A percentile compares a stretch with the other conserved stretches of the same genome.
Evolutionary conservation across 352 stramenopile genomes (phyloP).

Genomic region (Thraustochytrium sp.): DNA sequence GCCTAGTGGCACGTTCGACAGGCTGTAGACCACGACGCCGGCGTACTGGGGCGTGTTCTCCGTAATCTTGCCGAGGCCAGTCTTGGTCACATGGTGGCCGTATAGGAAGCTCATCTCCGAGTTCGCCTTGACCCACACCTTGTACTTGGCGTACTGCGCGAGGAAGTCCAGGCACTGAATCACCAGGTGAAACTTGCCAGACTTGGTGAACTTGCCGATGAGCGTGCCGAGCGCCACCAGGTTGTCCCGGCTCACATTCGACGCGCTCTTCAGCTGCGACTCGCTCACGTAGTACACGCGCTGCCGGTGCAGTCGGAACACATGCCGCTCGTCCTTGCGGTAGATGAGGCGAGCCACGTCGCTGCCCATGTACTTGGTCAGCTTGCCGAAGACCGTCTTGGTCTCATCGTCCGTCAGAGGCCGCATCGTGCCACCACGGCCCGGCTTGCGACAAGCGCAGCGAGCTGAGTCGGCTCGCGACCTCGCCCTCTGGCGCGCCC

Average conservation of each 20-base stretch:
- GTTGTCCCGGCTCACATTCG: conserved; percentile 87
- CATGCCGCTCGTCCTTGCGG: conserved; percentile 90
- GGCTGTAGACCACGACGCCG: conserved; percentile 95
- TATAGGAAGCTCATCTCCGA: conserved; percentile 99
- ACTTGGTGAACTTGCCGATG: conserved; percentile 98
- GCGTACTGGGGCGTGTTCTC: conserved; percentile 95
- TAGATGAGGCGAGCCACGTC: conserved; percentile 95
- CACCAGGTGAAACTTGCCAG: conserved; percentile 94
- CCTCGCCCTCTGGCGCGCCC: too few relatives aligned
- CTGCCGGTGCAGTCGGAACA: conserved; percentile 93
- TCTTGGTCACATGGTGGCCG: conserved; percentile 98
- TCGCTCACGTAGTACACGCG: conserved; percentile 88
- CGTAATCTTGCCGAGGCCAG: conserved; percentile 92
- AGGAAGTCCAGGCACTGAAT: conserved; percentile 98
- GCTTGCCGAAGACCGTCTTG: conserved; percentile 94
- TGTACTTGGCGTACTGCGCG: conserved; percentile 97
- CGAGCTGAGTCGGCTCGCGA: too few relatives aligned
- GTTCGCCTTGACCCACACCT: conserved; percentile 99
- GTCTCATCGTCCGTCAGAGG: conserved; percentile 97
- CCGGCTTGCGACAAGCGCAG: not conserved
- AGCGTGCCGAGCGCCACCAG: conserved; percentile 92
- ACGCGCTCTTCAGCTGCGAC: conserved; percentile 55
- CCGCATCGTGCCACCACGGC: conserved; percentile 67
- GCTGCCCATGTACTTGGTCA: conserved; percentile 95
- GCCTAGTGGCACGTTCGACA: conserved; percentile 93